Evolutionary conservation across 345 rosid species (phyloP), one percentile per base, ranked within the genome.

Genomic region (Eucalyptus tenuipes): DNA sequence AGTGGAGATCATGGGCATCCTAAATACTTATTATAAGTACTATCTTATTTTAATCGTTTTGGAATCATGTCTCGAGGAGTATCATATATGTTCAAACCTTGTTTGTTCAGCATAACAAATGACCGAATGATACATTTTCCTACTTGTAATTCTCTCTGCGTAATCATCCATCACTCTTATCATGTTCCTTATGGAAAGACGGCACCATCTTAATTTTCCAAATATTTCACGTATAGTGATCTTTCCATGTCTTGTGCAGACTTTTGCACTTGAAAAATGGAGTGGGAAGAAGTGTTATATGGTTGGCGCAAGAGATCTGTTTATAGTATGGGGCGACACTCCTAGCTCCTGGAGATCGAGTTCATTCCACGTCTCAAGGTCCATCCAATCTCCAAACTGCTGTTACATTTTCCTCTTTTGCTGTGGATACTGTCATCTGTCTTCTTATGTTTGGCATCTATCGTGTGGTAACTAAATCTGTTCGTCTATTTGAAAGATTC

Each of bases 271-370:
- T 66, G 91, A 93, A 12, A 90, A 88, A 82, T n/a, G 49, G 75
- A 93, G 86, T 10, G 93, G 93, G 66, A 93, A 91, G 86, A 93
- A 89, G 86, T 87, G 93, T n/a, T 92, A 81, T 71, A 92, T 91
- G 92, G 16, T 91, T 27, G 90, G 91, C 8, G 88, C 93, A 33
- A 91, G 91, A 68, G 89, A 24, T n/a, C 89, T 92, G 27, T 31
- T 40, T 1, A 89, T 92, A 68, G 57, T 20, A 52, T 90, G 89
- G 91, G 91, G 91, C 18, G 92, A 86, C 53, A 47, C 87, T 20
- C 89, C 93, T 68, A 1, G 4, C 12, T 89, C 85, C 52, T 92
- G 93, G 94, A 85, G 12, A 45, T 89, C 89, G 93, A 75, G 15
- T 64, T 85, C 87, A 25, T 44, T 49, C 14, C 68, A 81, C 31